Base-by-base conservation (phyloP, 2,329 filamentous ascomycete species). In the Beauveria rudraprayagi region DNA sequence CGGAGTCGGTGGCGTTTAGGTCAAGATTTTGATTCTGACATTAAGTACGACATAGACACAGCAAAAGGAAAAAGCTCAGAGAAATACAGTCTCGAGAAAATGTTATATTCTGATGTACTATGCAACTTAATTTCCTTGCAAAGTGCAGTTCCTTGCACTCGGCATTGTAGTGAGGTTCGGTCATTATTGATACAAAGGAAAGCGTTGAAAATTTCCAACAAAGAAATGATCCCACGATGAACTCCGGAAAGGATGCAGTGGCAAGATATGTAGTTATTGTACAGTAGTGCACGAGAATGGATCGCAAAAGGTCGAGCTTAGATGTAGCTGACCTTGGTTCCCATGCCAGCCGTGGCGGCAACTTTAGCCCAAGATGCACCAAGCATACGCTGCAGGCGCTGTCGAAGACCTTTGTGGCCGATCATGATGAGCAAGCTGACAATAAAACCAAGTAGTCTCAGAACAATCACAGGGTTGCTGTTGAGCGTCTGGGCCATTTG, bases 261-360 rank as follows among this genome's bases (percentile, higher is more conserved):
- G 55, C 52, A 55, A 54, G 41, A 56, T 58, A 64, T 56, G 44
- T 50, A 40, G 50, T 53, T 66, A 66, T 67, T 58, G 43, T 68
- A 66, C 62, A 66, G 61, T 63, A 61, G 63, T 60, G 26, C 68
- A 62, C 53, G 48, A 44, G 47, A 56, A 30, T 46, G 28, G 58
- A 19, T 30, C 7, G 24, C 37, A 28, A 9, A n/a, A 9, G 14
- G 16, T 24, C 17, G 43, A 54, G 60, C 57, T 80, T 75, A 97
- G 63, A 99, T 95, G 76, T 97, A 97, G 72, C 90, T 96, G 69
- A 97, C 92, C 78, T 97, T 97, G 65, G 95, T 90, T 2, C 93
- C 94, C 93, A 97, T 97, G 1, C 92, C 92, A 5, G 93, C 87
- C 0, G 94, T 97, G 51, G 86, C 82, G 71, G 84, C 86, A 46